Base-by-base conservation (phyloP, 495 filamentous ascomycete genomes). In the Astrothelium subdiscretum region DNA sequence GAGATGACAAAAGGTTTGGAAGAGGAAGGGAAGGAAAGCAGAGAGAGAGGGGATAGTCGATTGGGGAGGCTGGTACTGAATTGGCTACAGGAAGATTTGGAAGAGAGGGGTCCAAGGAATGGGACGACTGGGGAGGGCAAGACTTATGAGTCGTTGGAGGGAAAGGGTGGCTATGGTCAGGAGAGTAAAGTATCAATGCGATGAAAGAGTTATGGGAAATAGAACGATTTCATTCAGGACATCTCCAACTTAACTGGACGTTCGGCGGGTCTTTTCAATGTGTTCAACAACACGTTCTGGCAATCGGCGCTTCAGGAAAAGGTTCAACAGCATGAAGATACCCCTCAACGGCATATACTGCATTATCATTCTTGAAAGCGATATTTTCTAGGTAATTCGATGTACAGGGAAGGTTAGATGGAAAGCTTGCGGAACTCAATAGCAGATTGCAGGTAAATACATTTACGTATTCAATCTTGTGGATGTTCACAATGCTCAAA, bases 71-170 rank as follows among this genome's bases (percentile, higher is more conserved):
- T 97, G 71, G 92, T 96, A 52, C 71, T 97, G 60, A 78, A 77
- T 57, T 97, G 92, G 92, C 75, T 97, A 74, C 83, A 86, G 72
- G 83, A 87, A 65, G 92, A 97, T 75, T 72, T 96, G 67, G 73
- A 79, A 65, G 85, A 87, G 61, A 79, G 92, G 59, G 92, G 92
- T 0, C 91, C 90, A 15, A 79, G 92, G 68, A 79, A 54, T 29
- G 48, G 74, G 26, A 77, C 77, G 0, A 79, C 78, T 24, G 35
- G 83, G 8, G 43, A 92, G 75, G 88, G 83, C 1, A 85, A 83
- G 75, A 84, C 86, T 18, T 95, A 94, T 64, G 75, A 78, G 59
- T 80, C 69, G 31, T 66, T 77, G 11, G 81, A 83, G 2, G 89
- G 88, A 0, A 76, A 87, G 58, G 90, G 90, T 2, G 90, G 90